phyloP scores from a whole-genome alignment of 345 rosid genomes.

The Syzygium aromaticum region DNA sequence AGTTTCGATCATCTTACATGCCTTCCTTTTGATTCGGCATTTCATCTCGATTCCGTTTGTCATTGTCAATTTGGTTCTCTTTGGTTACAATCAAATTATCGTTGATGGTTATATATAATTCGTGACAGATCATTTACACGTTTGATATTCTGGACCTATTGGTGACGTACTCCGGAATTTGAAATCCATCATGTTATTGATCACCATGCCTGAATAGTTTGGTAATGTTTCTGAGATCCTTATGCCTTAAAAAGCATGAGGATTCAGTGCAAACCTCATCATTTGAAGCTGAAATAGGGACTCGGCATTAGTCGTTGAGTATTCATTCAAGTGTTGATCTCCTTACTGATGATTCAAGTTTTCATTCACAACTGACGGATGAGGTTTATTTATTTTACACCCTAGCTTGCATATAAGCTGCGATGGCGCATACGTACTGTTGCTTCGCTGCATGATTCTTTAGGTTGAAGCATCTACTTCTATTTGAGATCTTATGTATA shows the following conservation, averaged over 20 bases:
- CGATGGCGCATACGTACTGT: not conserved
- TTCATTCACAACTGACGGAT: not conserved
- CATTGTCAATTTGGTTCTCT: not conserved
- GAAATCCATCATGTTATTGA: not conserved
- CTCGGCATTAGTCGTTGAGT: slow-evolving; percentile 33
- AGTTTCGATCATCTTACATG: not conserved
- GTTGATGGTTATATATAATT: not conserved
- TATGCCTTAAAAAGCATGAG: not conserved
- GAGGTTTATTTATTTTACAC: not conserved
- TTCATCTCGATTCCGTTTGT: not conserved
- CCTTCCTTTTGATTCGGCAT: not conserved
- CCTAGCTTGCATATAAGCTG: not conserved
- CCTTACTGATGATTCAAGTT: slow-evolving; percentile 44
- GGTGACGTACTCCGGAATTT: not conserved
- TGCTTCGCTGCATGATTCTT: not conserved
- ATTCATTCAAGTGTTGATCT: slow-evolving; percentile 78
- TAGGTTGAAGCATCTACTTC: not conserved
- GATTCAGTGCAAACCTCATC: not conserved
- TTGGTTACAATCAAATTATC: not conserved
- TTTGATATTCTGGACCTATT: not conserved
- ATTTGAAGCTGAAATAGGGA: slow-evolving; percentile 84
- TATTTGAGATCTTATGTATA: slow-evolving; percentile 4
- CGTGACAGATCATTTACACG: not conserved
- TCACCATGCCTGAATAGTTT: not conserved
- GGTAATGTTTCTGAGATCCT: not conserved